Percentiles rank a stretch among this genome's conserved stretches.
Evolutionary conservation across 495 filamentous ascomycete genomes (phyloP).

Genomic region (Aspergillus sparsus): DNA sequence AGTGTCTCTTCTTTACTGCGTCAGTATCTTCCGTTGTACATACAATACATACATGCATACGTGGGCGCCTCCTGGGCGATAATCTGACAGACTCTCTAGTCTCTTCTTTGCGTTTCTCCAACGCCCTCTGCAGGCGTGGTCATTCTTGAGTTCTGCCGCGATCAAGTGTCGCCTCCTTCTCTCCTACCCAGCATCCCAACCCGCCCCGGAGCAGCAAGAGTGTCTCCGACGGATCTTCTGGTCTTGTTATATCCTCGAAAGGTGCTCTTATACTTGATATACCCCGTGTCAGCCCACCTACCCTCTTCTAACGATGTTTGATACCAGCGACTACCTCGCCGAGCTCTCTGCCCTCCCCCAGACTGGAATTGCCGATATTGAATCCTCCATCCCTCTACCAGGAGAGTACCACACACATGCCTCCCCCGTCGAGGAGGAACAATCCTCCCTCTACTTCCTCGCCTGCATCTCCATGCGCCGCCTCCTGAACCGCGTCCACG

Average conservation of each 20-base stretch:
- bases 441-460: conserved; percentile 19
- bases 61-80: not conserved
- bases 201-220: conserved; percentile 35
- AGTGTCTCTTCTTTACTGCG: conserved; percentile 16
- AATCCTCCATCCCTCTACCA: conserved; percentile 44
- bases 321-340: conserved; percentile 26
- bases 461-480: conserved; percentile 20
- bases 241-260: conserved; percentile 52
- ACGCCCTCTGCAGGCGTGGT: conserved; percentile 14
- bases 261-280: conserved; percentile 11
- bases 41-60: too few relatives aligned
- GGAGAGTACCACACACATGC: conserved; percentile 27
- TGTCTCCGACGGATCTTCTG: conserved; percentile 50
- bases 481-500: conserved; percentile 17
- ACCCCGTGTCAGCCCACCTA: not conserved
- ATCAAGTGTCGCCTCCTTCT: conserved; percentile 18
- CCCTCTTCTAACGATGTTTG: not conserved
- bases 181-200: conserved; percentile 5
- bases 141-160: conserved; percentile 13
- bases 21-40: not conserved
- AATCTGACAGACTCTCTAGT: not conserved
- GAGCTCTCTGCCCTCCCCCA: conserved; percentile 47
- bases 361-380: conserved; percentile 45
- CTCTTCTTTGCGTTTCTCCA: conserved; percentile 17
- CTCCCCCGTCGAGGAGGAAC: conserved; percentile 6